Conservation (phyloP, 176 grass and related monocot species). For the Ensete glaucum region DNA sequence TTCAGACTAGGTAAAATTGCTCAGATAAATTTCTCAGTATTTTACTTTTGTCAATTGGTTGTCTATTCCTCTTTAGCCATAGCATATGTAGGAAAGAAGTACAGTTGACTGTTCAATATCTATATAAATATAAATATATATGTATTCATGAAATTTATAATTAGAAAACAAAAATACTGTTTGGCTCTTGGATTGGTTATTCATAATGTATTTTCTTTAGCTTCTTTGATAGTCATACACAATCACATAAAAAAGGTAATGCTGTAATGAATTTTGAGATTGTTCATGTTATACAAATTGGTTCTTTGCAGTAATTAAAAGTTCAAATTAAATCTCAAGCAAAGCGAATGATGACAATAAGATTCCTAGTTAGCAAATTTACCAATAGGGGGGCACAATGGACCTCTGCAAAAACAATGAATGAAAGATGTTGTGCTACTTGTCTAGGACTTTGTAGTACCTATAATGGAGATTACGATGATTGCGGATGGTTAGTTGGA, state of each 20-base stretch:
- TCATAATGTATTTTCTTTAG: not conserved
- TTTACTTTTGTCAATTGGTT: not conserved
- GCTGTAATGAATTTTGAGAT: too few species aligned
- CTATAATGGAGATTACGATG: not conserved
- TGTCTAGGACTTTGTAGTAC: not conserved
- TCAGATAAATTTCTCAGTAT: not conserved
- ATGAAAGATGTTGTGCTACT: not conserved
- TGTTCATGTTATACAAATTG: not conserved
- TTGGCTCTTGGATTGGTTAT: not conserved
- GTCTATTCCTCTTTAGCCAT: not conserved
- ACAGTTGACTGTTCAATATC: too few species aligned
- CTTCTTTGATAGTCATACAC: not conserved
- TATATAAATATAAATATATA: not conserved
- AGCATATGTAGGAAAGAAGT: not conserved
- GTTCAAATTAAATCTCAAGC: not conserved
- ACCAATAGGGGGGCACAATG: not conserved
- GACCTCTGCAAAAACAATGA: not conserved
- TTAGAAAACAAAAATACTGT: not conserved
- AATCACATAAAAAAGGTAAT: not conserved
- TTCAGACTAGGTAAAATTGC: not conserved
- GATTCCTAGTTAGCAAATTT: not conserved
- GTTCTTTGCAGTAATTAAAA: not conserved
- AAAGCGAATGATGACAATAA: not conserved
- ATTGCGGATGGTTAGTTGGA: not conserved
- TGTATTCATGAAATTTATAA: not conserved